Conservation (phyloP, 257 asterid species). For the Jaltomata sinuosa region DNA sequence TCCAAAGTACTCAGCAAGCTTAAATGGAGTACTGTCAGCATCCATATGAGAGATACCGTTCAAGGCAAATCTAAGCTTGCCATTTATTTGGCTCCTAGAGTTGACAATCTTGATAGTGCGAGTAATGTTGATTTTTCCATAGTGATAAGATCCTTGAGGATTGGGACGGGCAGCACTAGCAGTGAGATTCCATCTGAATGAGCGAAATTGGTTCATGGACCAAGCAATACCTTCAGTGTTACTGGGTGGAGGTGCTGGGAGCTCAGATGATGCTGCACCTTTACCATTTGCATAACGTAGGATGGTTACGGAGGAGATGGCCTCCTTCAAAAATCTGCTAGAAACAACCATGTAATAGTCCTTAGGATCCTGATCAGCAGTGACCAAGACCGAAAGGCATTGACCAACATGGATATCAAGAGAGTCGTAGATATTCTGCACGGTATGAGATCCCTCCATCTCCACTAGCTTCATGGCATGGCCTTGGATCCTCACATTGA, state of each 20-base stretch:
- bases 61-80: slow-evolving; percentile 19
- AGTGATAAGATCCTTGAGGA: slow-evolving; percentile 27
- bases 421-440: slow-evolving; percentile 32
- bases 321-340: slow-evolving; percentile 22
- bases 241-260: slow-evolving; percentile 18
- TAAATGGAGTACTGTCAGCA: slow-evolving; percentile 14
- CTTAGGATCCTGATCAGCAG: slow-evolving; percentile 32
- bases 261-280: slow-evolving; percentile 18
- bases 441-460: slow-evolving; percentile 46
- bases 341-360: slow-evolving; percentile 40
- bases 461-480: slow-evolving; percentile 38
- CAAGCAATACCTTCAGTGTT: slow-evolving; percentile 1
- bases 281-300: slow-evolving; percentile 29
- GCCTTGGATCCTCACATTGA: slow-evolving; percentile 38
- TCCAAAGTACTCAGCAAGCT: slow-evolving; percentile 14
- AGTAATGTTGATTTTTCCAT: slow-evolving; percentile 25
- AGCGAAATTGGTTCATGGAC: slow-evolving; percentile 4
- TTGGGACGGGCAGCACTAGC: slow-evolving; percentile 27
- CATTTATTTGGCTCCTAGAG: neutral
- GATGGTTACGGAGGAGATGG: slow-evolving; percentile 8
- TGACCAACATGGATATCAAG: slow-evolving; percentile 49
- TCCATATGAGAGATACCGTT: slow-evolving; percentile 18
- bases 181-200: slow-evolving; percentile 6
- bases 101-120: slow-evolving; percentile 16
- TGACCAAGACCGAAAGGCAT: slow-evolving; percentile 36